Evolutionary conservation across 108 stramenopile genomes (phyloP).

Genomic region (Nitzschia putrida): DNA sequence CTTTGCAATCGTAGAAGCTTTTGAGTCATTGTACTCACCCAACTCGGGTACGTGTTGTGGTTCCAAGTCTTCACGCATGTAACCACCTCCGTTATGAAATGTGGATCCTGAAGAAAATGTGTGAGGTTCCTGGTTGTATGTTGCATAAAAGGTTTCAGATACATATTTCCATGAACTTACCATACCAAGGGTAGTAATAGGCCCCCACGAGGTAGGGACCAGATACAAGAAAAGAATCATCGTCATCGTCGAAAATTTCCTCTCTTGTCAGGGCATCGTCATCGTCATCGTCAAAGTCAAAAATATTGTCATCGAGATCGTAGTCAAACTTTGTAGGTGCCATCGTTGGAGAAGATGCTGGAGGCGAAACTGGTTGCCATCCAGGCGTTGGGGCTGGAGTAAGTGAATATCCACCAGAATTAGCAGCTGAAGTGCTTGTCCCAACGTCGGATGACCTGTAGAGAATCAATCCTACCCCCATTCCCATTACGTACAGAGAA

Average conservation of each 20-base stretch:
- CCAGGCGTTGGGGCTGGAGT: slow-evolving; percentile 1
- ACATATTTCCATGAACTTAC: too few species aligned
- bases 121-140: background rate
- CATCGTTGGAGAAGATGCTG: background rate
- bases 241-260: background rate
- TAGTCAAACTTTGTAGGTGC: slow-evolving; percentile 1
- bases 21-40: slow-evolving; percentile 53
- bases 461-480: too few species aligned
- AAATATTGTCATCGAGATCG: background rate
- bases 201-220: slow-evolving; percentile 35
- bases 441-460: too few species aligned
- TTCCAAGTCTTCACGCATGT: slow-evolving; percentile 40
- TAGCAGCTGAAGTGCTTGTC: too few species aligned
- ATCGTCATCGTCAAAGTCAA: background rate
- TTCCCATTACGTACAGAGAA: too few species aligned
- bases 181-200: slow-evolving; percentile 62
- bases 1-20: slow-evolving; percentile 35
- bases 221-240: background rate
- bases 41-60: slow-evolving; percentile 38
- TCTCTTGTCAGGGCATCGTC: background rate
- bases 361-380: background rate
- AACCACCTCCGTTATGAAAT: slow-evolving; percentile 47
- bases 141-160: too few species aligned
- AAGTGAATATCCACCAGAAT: background rate
- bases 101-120: slow-evolving; percentile 7